Base-by-base conservation (phyloP, 2,329 filamentous ascomycete species). In the Alternaria sp. region DNA sequence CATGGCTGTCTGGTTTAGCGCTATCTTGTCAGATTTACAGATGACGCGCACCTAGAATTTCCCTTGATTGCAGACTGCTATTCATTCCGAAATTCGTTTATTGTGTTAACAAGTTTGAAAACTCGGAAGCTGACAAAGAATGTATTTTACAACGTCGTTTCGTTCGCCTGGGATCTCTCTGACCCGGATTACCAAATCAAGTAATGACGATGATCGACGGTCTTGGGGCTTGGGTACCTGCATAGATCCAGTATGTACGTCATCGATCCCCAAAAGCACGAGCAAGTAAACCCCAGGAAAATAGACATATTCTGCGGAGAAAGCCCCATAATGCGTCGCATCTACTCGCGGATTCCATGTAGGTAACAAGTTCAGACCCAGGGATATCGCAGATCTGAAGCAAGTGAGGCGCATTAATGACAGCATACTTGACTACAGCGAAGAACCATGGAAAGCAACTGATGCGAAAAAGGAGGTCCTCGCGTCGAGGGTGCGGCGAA, bases 211-310 rank as follows among this genome's bases (percentile, higher is more conserved):
- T 49, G 46, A 60, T 60, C 52, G 53, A 55, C 57, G 43, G n/a
- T 57, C 39, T 28, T 60, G 46, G 57, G 49, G 46, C 57, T 54
- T 57, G 57, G 34, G 57, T 60, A 60, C 57, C 57, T 60, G 57
- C 57, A 60, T 60, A 18, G 41, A 47, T 51, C 57, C 39, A 39
- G 41, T n/a, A 56, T 47, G 57, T 60, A 57, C 57, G 57, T 60
- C 57, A 60, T 60, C 2, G 22, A 9, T 18, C 32, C 28, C 36
- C 43, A 32, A 48, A 24, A 48, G 46, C 46, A 48, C 43, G 43
- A 59, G 51, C 32, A 48, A 20, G 28, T 26, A 12, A 43, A 47
- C 52, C 46, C 52, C 39, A 56, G 57, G 54, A 46, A 56, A 56
- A 32, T 9, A 28, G 46, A 48, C 16, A 51, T 46, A 9, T 44